Evolutionary conservation across 352 stramenopile species (phyloP).

Genomic region (Ophiocytium majus): DNA sequence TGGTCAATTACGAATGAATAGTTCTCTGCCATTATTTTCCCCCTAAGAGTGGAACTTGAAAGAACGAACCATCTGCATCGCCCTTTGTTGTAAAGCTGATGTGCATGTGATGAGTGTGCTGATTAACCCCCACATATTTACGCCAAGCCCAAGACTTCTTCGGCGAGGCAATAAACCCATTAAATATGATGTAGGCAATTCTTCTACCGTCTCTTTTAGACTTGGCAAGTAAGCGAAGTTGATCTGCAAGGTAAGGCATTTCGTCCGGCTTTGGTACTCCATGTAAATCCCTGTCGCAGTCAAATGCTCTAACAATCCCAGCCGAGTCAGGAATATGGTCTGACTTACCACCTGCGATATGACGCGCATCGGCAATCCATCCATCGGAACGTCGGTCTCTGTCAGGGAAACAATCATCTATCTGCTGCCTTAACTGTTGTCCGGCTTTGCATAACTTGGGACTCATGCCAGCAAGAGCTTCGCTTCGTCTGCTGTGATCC

Average conservation of each 20-base stretch:
- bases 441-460: too few relatives aligned
- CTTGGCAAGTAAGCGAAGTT: background rate
- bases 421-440: background rate
- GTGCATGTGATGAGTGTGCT: background rate
- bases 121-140: background rate
- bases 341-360: background rate
- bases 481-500: conserved; percentile 6
- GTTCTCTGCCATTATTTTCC: conserved; percentile 19
- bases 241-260: background rate
- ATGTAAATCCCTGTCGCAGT: background rate
- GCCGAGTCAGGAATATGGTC: background rate
- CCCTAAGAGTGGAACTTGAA: background rate
- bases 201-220: background rate
- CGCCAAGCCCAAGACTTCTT: conserved; percentile 13
- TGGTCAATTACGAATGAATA: too few relatives aligned
- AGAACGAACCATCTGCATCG: conserved; percentile 10
- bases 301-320: background rate
- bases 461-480: background rate
- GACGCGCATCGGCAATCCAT: background rate
- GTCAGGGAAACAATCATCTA: background rate
- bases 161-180: background rate
- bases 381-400: background rate
- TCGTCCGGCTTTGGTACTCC: background rate
- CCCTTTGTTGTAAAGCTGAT: conserved; percentile 10
- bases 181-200: conserved; percentile 7